Conservation (phyloP, 306 rosid genomes). For the Corylus heterophylla region DNA sequence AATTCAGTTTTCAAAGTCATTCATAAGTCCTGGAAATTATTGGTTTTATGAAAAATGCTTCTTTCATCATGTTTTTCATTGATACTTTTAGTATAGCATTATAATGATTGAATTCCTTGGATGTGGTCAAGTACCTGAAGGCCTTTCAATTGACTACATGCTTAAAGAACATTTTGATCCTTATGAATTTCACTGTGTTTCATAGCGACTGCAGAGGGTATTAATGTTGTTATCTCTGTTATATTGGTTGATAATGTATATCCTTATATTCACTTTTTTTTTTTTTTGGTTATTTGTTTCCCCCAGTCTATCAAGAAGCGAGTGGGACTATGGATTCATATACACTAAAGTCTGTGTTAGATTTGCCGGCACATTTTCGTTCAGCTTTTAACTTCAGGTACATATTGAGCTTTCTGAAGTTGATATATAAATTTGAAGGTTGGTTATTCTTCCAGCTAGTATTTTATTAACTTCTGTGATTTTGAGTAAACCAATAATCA, state of each 20-base stretch:
- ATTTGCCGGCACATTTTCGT: constrained; percentile 74
- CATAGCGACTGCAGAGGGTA: not conserved
- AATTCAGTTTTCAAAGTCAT: not conserved
- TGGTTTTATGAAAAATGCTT: not conserved
- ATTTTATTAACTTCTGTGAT: not conserved
- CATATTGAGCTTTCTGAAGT: constrained; percentile 11
- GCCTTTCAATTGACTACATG: not conserved
- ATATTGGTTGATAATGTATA: not conserved
- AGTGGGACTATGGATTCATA: constrained; percentile 61
- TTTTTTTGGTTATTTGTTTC: constrained; percentile 14
- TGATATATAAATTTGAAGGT: constrained; percentile 14
- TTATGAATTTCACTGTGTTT: not conserved
- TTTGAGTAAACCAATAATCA: not conserved
- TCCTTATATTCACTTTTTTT: constrained; percentile 7
- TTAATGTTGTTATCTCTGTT: not conserved
- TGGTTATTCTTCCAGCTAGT: constrained; percentile 11
- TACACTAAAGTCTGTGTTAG: constrained; percentile 75
- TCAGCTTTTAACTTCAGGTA: constrained; percentile 90
- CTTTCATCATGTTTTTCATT: not conserved
- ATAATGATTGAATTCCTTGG: not conserved
- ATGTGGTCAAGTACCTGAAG: not conserved
- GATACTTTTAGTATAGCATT: not conserved
- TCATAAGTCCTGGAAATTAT: not conserved
- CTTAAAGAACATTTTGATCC: not conserved
- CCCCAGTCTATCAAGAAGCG: constrained; percentile 26